Percentiles rank a stretch among this genome's conserved stretches.
These are phyloP conservation scores for Cryptosporidium bovis DNA, from an alignment of 169 alveolate genomes.

Conservation along the genomic window DNA sequence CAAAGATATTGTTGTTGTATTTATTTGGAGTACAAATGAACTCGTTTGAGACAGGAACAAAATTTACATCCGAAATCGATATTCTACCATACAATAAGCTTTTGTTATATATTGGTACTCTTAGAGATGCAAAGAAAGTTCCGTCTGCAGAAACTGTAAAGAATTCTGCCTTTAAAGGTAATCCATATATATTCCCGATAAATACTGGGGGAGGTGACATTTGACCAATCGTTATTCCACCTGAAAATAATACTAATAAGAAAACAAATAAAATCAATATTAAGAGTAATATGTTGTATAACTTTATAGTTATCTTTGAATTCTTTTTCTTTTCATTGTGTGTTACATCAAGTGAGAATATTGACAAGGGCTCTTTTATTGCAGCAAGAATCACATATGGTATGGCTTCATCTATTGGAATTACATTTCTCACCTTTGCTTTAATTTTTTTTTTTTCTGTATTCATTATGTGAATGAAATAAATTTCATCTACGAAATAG, in stretches of 20 bases:
- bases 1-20: constrained; percentile 25
- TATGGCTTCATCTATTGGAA: constrained; percentile 20
- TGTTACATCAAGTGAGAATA: constrained; percentile 24
- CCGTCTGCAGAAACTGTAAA: constrained; percentile 52
- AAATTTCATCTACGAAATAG: not conserved
- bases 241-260: constrained; percentile 42
- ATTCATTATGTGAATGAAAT: not conserved
- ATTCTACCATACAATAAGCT: constrained; percentile 59
- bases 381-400: constrained; percentile 44
- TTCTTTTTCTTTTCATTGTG: constrained; percentile 34
- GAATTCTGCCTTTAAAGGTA: constrained; percentile 53
- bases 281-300: constrained; percentile 29
- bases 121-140: constrained; percentile 42
- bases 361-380: constrained; percentile 33
- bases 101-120: constrained; percentile 41
- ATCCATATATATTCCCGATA: constrained; percentile 61
- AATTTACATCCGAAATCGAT: constrained; percentile 16
- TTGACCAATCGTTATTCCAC: constrained; percentile 74
- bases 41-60: constrained; percentile 36
- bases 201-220: constrained; percentile 68
- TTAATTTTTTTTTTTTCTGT: constrained; percentile 6
- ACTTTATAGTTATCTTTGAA: constrained; percentile 36
- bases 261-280: constrained; percentile 56
- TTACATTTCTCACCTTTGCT: not conserved
- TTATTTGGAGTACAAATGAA: constrained; percentile 50